Evolutionary conservation across 116 monocot genomes (phyloP).

Genomic region (Trichopus zeylanicus): DNA sequence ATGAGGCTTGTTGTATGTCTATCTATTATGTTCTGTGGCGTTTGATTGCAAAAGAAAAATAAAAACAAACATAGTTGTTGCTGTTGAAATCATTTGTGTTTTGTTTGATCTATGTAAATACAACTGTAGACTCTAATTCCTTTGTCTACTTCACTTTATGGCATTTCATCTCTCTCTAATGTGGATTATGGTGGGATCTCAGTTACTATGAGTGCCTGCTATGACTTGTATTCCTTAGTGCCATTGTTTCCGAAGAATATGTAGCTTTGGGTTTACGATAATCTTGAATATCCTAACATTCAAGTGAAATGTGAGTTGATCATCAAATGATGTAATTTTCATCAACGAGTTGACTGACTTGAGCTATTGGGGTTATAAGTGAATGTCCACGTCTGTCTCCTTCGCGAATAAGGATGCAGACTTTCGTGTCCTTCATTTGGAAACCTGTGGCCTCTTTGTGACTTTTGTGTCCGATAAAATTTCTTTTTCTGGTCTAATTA

Average conservation of each 20-base stretch:
- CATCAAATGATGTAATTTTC: neutral
- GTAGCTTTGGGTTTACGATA: no score
- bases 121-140: neutral
- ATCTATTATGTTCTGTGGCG: slow-evolving; percentile 15
- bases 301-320: neutral
- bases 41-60: slow-evolving; percentile 26
- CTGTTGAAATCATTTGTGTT: slow-evolving; percentile 3
- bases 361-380: neutral
- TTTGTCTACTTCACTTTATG: neutral
- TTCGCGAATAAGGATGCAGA: neutral
- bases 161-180: neutral
- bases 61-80: slow-evolving; percentile 2
- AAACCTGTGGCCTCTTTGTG: neutral
- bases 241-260: no score
- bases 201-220: no score
- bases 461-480: neutral
- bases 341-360: neutral
- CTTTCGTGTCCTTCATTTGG: neutral
- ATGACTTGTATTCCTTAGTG: no score
- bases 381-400: neutral
- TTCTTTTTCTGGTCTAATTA: neutral
- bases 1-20: slow-evolving; percentile 19
- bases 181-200: neutral
- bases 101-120: neutral
- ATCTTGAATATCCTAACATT: neutral